Evolutionary conservation across 1,284 basidiomycete genomes (phyloP), one percentile per base, ranked within the genome.

Genomic region (Phellopilus nigrolimitatus): DNA sequence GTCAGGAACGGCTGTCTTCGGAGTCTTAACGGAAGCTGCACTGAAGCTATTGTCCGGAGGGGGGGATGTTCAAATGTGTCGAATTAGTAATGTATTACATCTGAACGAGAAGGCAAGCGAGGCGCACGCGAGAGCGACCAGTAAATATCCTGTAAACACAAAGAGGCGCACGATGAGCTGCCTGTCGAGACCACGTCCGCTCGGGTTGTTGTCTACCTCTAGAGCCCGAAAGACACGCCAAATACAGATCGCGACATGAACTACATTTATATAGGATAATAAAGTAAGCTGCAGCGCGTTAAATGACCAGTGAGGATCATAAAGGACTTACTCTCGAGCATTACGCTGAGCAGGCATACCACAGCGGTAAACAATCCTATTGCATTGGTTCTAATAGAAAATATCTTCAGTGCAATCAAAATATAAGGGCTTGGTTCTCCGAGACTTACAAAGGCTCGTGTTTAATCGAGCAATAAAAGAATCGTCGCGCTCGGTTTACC

Each of bases 391-490:
- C 67, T 70, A 46, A 8, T 10, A 34, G 43, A 46, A 24, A 24
- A 10, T 41, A 42, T 6, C 47, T 38, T 33, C 15, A 33, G 21
- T 28, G 31, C 25, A 17, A 19, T n/a, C 8, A 46, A 27, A 17
- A n/a, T 24, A 39, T 48, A 31, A 12, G 25, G 12, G 17, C 15
- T 15, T 4, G 22, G 10, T 24, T 12, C 10, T 44, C 17, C 21
- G 34, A 17, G n/a, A 61, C 64, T 33, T 47, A 66, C 64, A 71
- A 56, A 19, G 54, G 51, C 2, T 17, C 19, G 36, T 51, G 50
- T 0, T 59, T 15, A 8, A 71, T 53, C 5, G 67, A 60, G 51
- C 71, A 72, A 49, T 69, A 72, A 46, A 71, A 65, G 48, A 61
- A 62, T 21, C 61, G 55, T 6, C 56, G 58, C 7, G 52, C 33